Conservation (phyloP, 2,329 filamentous ascomycete species). For the Xylariales sp. region DNA sequence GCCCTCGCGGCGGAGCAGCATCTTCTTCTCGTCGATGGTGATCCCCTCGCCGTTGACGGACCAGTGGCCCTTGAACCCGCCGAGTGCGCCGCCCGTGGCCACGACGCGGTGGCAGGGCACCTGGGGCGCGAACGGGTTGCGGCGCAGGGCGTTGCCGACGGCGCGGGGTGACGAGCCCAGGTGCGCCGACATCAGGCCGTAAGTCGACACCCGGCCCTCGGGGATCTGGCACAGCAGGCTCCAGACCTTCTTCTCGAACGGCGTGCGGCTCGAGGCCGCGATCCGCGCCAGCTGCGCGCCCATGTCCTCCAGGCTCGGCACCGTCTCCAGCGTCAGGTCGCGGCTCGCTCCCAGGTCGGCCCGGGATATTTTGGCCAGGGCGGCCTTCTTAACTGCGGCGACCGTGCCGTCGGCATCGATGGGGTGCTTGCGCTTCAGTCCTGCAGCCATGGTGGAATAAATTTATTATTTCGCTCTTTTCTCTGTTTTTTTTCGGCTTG, state of each 20-base stretch:
- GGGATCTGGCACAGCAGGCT: conserved; percentile 73
- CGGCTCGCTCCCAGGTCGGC: conserved; percentile 2
- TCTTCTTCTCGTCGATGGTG: conserved; percentile 61
- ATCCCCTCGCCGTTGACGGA: conserved; percentile 56
- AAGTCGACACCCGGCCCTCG: conserved; percentile 69
- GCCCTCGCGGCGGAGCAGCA: conserved; percentile 58
- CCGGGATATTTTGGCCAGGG: conserved; percentile 9
- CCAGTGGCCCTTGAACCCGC: conserved; percentile 68
- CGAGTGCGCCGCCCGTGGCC: conserved; percentile 65
- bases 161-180: conserved; percentile 35
- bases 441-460: conserved; percentile 17
- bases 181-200: conserved; percentile 61
- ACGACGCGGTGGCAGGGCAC: conserved; percentile 82
- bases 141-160: conserved; percentile 47
- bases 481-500: no score
- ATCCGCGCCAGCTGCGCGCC: conserved; percentile 39
- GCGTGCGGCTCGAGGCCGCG: conserved; percentile 37
- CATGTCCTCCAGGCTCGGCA: conserved; percentile 22
- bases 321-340: conserved; percentile 3
- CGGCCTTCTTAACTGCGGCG: conserved; percentile 8
- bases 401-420: conserved; percentile 3
- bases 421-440: conserved; percentile 21
- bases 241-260: conserved; percentile 64
- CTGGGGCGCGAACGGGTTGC: conserved; percentile 77
- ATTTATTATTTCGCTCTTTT: no score